phyloP scores from a whole-genome alignment of 805 yeast species.

The Maudiozyma bulderi region DNA sequence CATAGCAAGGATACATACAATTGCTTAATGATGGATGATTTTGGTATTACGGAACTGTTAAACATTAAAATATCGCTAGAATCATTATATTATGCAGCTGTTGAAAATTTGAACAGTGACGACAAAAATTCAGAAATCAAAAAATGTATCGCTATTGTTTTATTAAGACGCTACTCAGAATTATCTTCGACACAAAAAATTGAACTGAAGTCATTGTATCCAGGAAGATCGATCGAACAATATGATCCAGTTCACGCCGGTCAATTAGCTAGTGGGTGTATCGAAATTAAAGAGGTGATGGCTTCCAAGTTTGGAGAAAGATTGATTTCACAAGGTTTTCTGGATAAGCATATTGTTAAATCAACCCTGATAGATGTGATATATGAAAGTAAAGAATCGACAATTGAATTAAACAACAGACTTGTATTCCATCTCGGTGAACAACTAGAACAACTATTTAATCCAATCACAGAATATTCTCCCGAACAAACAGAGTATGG shows the following conservation, averaged over 20 bases:
- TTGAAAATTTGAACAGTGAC: conserved; percentile 50
- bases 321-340: conserved; percentile 47
- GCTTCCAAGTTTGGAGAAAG: conserved; percentile 46
- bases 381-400: conserved; percentile 44
- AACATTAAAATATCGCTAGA: conserved; percentile 46
- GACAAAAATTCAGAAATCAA: conserved; percentile 51
- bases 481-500: conserved; percentile 75
- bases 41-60: conserved; percentile 55
- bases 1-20: conserved; percentile 33
- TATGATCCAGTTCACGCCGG: conserved; percentile 88
- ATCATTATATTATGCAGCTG: conserved; percentile 72
- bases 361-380: conserved; percentile 65
- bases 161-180: conserved; percentile 55
- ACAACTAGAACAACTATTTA: conserved; percentile 80
- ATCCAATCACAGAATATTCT: conserved; percentile 82
- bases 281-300: conserved; percentile 34
- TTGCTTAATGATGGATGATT: conserved; percentile 47
- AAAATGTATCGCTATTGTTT: conserved; percentile 65
- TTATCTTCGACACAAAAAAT: conserved; percentile 29
- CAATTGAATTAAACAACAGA: conserved; percentile 60
- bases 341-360: conserved; percentile 39
- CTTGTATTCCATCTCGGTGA: conserved; percentile 72
- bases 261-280: conserved; percentile 57
- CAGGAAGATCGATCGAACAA: conserved; percentile 22
- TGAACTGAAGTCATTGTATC: conserved; percentile 8